Percentiles rank a stretch among this genome's conserved stretches.
phyloP scores from a whole-genome alignment of 768 basidiomycete species.

The Kwoniella mangroviensis region DNA sequence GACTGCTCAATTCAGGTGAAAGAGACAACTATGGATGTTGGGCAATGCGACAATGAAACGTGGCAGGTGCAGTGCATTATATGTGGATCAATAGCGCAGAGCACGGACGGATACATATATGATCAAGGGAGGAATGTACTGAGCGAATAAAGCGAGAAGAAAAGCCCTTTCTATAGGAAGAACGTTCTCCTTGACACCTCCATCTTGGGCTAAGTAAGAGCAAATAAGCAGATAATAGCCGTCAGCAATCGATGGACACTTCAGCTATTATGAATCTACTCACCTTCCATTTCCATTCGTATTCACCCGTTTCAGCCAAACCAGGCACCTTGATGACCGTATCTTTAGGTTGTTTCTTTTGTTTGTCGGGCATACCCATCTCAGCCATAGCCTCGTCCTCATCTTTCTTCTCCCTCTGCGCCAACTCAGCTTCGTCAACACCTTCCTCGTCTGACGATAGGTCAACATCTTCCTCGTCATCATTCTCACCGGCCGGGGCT shows the following conservation, averaged over 20 bases:
- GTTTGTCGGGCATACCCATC: slow-evolving; percentile 47
- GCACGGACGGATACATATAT: neutral
- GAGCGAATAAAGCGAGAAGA: neutral
- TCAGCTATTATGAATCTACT: slow-evolving; percentile 25
- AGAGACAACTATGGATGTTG: neutral
- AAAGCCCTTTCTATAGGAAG: slow-evolving; percentile 66
- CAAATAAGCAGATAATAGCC: no score
- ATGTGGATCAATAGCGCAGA: no score
- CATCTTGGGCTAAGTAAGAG: slow-evolving; percentile 78
- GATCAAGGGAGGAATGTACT: neutral
- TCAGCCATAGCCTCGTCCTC: slow-evolving; percentile 50
- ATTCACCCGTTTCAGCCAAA: slow-evolving; percentile 56
- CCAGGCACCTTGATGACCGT: slow-evolving; percentile 45
- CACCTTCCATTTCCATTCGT: slow-evolving; percentile 58
- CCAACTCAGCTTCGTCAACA: slow-evolving; percentile 20
- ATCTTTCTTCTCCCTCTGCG: slow-evolving; percentile 41
- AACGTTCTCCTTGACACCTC: slow-evolving; percentile 89
- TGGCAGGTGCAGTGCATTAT: no score
- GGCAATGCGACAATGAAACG: no score
- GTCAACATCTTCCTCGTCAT: slow-evolving; percentile 51
- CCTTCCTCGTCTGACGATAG: slow-evolving; percentile 39
- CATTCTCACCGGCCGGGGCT: slow-evolving; percentile 47
- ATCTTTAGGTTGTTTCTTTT: slow-evolving; percentile 29
- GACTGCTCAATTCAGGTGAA: no score
- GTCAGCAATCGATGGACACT: neutral